Evolutionary conservation across 2,329 filamentous ascomycete genomes (phyloP), one percentile per base, ranked within the genome.

Genomic region (Calonectria hongkongensis): DNA sequence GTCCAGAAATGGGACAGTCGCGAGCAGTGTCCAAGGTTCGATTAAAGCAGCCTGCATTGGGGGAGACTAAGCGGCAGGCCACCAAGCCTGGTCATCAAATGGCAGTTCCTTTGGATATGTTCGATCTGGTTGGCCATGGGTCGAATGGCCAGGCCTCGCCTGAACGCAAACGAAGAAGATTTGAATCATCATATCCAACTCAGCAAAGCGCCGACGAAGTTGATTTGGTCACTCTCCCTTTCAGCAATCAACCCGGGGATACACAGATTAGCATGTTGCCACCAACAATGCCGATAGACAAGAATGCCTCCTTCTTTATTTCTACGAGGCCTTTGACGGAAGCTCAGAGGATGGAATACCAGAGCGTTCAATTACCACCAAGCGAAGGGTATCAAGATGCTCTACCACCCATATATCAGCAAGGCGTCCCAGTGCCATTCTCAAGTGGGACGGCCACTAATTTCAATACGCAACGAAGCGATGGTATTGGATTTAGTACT

Each of bases 341-440:
- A 3, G 83, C 84, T 56, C 84, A 86, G 69, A 84, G 82, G 75
- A 73, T 80, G 68, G 78, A 85, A 54, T 86, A 86, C 62, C 74
- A 81, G 56, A 78, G 76, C 30, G 67, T 82, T 16, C 67, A 78
- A 1, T 21, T 75, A 3, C 58, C 74, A 16, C 77, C 76, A 6
- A 78, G 74, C 25, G 73, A 73, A 60, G 68, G 71, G 15, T 72
- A 73, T 6, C 71, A 62, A 36, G 68, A 76, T 25, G 43, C 69
- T 51, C 33, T 80, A 4, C 78, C 78, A 27, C 72, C 67, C 3
- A 63, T 77, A 21, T 66, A 74, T 16, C 74, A 75, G 16, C 73
- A 74, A 27, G 72, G 76, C 39, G 68, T 76, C 33, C 73, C 73
- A 9, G 73, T 74, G 28, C n/a, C 79, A 36, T 74, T 69, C 12